Conservation (phyloP, 495 filamentous ascomycete genomes). For the Evansstolkia leycettana region DNA sequence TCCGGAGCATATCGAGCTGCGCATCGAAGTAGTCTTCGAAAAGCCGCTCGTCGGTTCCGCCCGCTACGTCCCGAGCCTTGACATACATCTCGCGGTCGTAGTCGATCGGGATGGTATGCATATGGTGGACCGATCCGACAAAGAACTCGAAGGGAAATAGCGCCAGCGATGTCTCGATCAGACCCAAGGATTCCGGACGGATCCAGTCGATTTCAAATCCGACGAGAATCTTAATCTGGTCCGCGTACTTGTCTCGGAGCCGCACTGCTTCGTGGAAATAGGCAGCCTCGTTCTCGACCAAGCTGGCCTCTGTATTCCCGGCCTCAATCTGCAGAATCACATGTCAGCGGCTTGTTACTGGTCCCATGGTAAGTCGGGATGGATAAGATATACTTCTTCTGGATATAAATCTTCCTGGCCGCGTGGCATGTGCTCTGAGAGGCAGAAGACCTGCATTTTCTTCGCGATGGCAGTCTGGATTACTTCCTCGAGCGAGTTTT, state of each 20-base stretch:
- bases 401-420: slow-evolving; percentile 70
- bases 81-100: slow-evolving; percentile 59
- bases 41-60: slow-evolving; percentile 55
- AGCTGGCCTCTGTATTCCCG: slow-evolving; percentile 23
- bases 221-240: slow-evolving; percentile 67
- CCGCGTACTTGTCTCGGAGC: slow-evolving; percentile 57
- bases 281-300: slow-evolving; percentile 46
- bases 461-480: slow-evolving; percentile 64
- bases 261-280: slow-evolving; percentile 61
- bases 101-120: slow-evolving; percentile 77
- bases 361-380: neutral
- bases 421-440: slow-evolving; percentile 97
- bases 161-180: slow-evolving; percentile 46
- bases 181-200: slow-evolving; percentile 44
- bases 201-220: slow-evolving; percentile 94
- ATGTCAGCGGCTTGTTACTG: neutral
- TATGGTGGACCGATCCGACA: slow-evolving; percentile 85
- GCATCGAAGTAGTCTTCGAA: slow-evolving; percentile 78
- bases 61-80: slow-evolving; percentile 41
- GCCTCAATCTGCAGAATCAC: slow-evolving; percentile 23
- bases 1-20: slow-evolving; percentile 66
- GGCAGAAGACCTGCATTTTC: slow-evolving; percentile 68
- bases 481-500: slow-evolving; percentile 71
- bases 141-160: slow-evolving; percentile 69
- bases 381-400: slow-evolving; percentile 55